Base-by-base conservation (phyloP, 148 eudicot species). In the Vaccinium macrocarpon region DNA sequence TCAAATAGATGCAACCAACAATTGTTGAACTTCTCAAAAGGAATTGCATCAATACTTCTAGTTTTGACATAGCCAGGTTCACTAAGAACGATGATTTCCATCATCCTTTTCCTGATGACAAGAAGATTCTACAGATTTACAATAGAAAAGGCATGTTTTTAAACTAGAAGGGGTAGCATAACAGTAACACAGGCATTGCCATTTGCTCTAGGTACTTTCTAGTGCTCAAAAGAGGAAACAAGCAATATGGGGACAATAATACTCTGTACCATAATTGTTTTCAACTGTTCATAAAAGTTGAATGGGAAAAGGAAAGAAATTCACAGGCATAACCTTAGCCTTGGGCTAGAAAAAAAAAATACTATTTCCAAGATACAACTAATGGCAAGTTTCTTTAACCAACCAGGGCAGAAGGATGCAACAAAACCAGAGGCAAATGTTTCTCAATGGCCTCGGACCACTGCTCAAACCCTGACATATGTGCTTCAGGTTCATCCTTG, bases 401-500 rank as follows among this genome's bases (percentile, higher is more conserved):
- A 82, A 97, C 98, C 98, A 92, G 88, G 70, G 90, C 88, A 76
- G 99, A 95, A 84, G 88, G 82, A 88, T 97, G 97, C 78, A 83
- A 83, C 84, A 92, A 73, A 76, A 88, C 88, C 85, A 90, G 68
- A 82, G 95, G 90, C 82, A 97, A 85, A 86, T 92, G 97, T 85
- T 88, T 90, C 76, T 90, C 92, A 81, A 93, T 88, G 79, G 96
- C 95, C 88, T 89, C 94, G 75, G 79, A 87, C 99, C 99, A 95
- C 85, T 92, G 90, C 84, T 85, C 78, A 52, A 82, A 87, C 81
- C 96, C 98, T 23, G 90, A 78, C 21, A 70, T 50, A 87, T 81
- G 83, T 86, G 73, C 32, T 66, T 88, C 81, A 29, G 87, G 79
- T 62, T 81, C 87, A 78, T 90, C 91, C 59, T 78, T 73, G 80